phyloP scores from a whole-genome alignment of 257 asterid species.

The Nicotiana knightiana region DNA sequence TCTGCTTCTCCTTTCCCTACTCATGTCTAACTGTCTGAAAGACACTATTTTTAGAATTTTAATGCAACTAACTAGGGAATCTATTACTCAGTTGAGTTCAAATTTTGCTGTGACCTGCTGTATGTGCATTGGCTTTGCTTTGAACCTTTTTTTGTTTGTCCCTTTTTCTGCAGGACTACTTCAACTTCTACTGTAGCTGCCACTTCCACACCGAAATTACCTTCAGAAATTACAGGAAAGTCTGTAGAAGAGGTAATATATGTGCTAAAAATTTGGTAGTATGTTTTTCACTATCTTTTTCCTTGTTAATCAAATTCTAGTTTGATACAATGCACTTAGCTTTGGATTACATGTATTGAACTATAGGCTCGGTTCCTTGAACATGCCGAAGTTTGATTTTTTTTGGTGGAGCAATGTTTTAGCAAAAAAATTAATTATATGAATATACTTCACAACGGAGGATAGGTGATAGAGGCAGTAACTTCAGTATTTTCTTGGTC shows the following conservation, averaged over 20 bases:
- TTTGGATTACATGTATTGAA: background rate
- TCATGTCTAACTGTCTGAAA: background rate
- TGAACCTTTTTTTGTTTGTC: conserved; percentile 17
- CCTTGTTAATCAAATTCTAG: background rate
- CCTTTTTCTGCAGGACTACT: conserved; percentile 46
- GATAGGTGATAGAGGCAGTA: background rate
- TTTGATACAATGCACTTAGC: background rate
- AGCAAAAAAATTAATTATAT: background rate
- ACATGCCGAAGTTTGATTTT: background rate
- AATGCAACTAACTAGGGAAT: background rate
- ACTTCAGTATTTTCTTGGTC: background rate
- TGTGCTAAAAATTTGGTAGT: background rate
- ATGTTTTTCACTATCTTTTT: background rate
- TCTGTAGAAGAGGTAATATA: conserved; percentile 86
- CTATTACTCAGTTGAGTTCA: background rate
- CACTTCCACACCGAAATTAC: conserved; percentile 62
- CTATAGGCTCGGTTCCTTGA: background rate
- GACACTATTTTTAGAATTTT: background rate
- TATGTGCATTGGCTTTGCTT: background rate
- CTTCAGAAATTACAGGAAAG: conserved; percentile 92
- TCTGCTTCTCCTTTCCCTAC: background rate
- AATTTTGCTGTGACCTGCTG: background rate
- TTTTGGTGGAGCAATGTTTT: background rate
- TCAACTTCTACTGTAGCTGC: conserved; percentile 40
- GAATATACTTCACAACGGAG: background rate